Evolutionary conservation across 345 rosid genomes (phyloP).

Genomic region (Excoecaria cochinchinensis): DNA sequence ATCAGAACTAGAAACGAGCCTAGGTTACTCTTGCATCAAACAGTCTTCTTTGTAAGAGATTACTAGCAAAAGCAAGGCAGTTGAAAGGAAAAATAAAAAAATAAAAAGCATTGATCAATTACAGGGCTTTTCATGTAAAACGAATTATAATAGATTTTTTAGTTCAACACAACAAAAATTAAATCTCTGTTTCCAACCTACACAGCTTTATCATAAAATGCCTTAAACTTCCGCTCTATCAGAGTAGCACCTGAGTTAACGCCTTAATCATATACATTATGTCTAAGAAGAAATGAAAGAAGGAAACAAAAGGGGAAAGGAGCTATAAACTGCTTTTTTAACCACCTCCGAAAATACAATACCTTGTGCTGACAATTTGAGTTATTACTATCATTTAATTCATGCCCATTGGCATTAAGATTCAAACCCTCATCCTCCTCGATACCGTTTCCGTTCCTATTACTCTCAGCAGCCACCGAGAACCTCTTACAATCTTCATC

Average conservation of each 20-base stretch:
- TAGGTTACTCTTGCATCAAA: conserved; percentile 1
- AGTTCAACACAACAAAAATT: neutral
- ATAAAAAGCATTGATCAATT: no score
- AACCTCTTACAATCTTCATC: conserved; percentile 46
- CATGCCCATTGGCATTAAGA: conserved; percentile 5
- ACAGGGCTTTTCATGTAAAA: neutral
- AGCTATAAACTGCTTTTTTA: neutral
- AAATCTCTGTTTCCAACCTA: no score
- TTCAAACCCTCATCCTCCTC: conserved; percentile 17
- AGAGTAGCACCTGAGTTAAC: no score
- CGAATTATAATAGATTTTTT: neutral
- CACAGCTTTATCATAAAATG: no score
- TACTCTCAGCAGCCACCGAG: conserved; percentile 8
- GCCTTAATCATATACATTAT: neutral
- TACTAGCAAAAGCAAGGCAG: neutral
- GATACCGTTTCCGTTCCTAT: neutral
- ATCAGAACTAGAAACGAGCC: conserved; percentile 6
- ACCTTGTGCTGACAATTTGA: conserved; percentile 32
- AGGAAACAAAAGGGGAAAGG: neutral
- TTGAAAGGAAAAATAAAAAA: neutral
- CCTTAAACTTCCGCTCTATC: no score
- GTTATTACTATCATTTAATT: neutral
- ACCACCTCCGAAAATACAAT: conserved; percentile 6
- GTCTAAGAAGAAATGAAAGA: neutral
- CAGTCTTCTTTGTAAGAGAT: neutral